These are phyloP conservation scores for Trypanosoma melophagium DNA, from an alignment of 208 protist species.

Conservation along the genomic window DNA sequence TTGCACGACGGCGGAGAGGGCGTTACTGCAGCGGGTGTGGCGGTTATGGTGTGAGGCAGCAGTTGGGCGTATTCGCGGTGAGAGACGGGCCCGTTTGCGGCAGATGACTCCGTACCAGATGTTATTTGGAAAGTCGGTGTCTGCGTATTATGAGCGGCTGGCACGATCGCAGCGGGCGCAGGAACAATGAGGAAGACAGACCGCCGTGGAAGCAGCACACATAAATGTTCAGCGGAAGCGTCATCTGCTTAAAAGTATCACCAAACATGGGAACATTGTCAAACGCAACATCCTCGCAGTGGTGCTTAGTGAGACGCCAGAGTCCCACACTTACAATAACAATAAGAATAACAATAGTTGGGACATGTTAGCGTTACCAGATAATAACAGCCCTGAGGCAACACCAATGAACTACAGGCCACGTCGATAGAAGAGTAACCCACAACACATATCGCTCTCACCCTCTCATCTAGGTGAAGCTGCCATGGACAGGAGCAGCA, in stretches of 20 bases:
- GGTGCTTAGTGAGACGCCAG: neutral
- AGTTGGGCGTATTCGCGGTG: neutral
- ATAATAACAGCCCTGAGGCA: neutral
- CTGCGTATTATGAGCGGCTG: conserved; percentile 10
- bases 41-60: conserved; percentile 2
- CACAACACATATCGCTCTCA: neutral
- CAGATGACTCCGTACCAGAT: conserved; percentile 18
- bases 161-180: neutral
- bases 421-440: neutral
- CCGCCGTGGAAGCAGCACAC: neutral
- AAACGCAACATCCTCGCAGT: conserved; percentile 17
- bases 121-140: conserved; percentile 13
- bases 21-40: neutral
- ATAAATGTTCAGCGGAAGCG: neutral
- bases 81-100: neutral
- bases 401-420: neutral
- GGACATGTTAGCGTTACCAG: neutral
- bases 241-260: neutral
- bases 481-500: neutral
- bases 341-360: neutral
- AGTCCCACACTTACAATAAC: neutral
- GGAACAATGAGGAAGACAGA: neutral
- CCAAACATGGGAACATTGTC: conserved; percentile 6
- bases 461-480: neutral
- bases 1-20: neutral